These are phyloP conservation scores for Saussurea involucrata DNA, from an alignment of 129 eudicot species.

Conservation along the genomic window DNA sequence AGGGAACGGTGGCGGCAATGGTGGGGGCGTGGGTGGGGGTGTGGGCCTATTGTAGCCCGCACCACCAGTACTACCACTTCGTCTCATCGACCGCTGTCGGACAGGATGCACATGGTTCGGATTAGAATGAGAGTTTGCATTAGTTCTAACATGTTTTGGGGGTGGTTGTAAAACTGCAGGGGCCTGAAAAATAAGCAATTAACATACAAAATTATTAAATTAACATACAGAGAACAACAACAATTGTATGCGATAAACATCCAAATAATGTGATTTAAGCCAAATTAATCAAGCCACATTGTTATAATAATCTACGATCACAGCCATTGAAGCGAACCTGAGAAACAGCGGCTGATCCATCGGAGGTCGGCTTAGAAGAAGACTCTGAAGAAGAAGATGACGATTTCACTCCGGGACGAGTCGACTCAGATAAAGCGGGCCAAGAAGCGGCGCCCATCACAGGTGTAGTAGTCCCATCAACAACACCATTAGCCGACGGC, in stretches of 20 bases:
- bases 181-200: slow-evolving; percentile 28
- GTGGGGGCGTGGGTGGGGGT: slow-evolving; percentile 35
- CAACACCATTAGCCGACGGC: slow-evolving; percentile 46
- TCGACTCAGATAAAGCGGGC: slow-evolving; percentile 77
- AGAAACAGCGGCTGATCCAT: slow-evolving; percentile 37
- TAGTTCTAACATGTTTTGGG: slow-evolving; percentile 39
- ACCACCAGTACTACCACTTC: slow-evolving; percentile 42
- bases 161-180: slow-evolving; percentile 46
- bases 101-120: slow-evolving; percentile 30
- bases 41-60: slow-evolving; percentile 24
- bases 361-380: slow-evolving; percentile 21
- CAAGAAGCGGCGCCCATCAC: slow-evolving; percentile 59
- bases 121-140: slow-evolving; percentile 34
- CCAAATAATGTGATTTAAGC: not conserved
- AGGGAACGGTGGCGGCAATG: slow-evolving; percentile 56
- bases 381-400: slow-evolving; percentile 4
- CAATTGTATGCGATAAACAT: not conserved
- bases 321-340: slow-evolving; percentile 25
- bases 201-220: not conserved
- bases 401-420: slow-evolving; percentile 37
- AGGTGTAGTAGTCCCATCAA: slow-evolving; percentile 24
- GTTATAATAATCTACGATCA: not conserved
- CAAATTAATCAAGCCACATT: not conserved
- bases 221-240: not conserved
- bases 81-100: slow-evolving; percentile 36